These are phyloP conservation scores for Piper betle DNA, from an alignment of 164 flowering plant species.

Conservation along the genomic window DNA sequence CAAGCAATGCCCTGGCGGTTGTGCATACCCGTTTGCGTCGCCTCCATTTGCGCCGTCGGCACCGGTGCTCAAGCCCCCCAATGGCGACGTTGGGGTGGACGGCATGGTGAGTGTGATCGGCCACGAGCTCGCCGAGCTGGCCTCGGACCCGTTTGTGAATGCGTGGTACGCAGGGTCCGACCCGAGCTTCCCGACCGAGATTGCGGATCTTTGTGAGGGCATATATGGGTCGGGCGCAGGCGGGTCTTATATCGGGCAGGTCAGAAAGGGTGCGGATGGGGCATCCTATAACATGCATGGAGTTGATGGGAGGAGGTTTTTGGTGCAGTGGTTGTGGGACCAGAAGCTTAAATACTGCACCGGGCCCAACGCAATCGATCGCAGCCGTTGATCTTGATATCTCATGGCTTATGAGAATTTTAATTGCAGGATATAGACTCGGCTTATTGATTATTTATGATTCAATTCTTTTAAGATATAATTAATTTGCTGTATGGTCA, in stretches of 20 bases:
- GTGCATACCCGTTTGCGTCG: constrained; percentile 56
- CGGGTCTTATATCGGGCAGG: constrained; percentile 41
- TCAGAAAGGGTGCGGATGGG: constrained; percentile 28
- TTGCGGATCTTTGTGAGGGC: constrained; percentile 51
- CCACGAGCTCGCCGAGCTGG: constrained; percentile 53
- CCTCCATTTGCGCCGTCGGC: constrained; percentile 16
- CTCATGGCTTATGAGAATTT: too few relatives aligned
- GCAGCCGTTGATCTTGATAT: too few relatives aligned
- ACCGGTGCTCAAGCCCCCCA: constrained; percentile 31
- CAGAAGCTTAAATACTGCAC: constrained; percentile 31
- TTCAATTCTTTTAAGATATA: too few relatives aligned
- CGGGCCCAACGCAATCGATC: constrained; percentile 40
- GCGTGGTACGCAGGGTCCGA: constrained; percentile 63
- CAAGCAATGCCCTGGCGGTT: constrained; percentile 45
- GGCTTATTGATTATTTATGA: too few relatives aligned
- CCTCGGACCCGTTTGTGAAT: constrained; percentile 44
- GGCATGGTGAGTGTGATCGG: constrained; percentile 64
- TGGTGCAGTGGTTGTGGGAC: constrained; percentile 59
- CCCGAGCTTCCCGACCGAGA: constrained; percentile 43
- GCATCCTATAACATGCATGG: constrained; percentile 43
- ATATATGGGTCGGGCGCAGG: constrained; percentile 57
- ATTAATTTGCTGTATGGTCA: too few relatives aligned
- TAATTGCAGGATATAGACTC: too few relatives aligned
- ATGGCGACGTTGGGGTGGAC: constrained; percentile 45
- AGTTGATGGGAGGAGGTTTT: constrained; percentile 37